These are phyloP conservation scores for Myriosclerotinia curreyana DNA, from an alignment of 2,329 filamentous ascomycete genomes.

Conservation along the genomic window DNA sequence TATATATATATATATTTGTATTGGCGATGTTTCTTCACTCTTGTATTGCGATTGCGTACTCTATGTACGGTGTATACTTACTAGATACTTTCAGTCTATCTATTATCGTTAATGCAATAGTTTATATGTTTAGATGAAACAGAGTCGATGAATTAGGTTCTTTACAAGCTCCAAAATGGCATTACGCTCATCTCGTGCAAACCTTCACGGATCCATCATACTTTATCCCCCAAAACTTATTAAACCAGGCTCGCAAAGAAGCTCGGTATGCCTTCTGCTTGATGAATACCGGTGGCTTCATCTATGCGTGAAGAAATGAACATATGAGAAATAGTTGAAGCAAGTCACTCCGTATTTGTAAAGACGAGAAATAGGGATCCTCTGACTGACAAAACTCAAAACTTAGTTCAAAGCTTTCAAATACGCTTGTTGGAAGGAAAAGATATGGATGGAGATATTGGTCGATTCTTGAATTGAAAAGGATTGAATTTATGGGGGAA, in stretches of 20 bases:
- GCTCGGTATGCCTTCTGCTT: neutral
- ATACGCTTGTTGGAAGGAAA: neutral
- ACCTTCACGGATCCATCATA: neutral
- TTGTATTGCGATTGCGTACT: too few species aligned
- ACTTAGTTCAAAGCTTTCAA: neutral
- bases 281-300: conserved; percentile 2
- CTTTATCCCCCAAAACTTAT: neutral
- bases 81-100: too few species aligned
- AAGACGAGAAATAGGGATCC: neutral
- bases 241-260: neutral
- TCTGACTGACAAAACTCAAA: neutral
- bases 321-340: neutral
- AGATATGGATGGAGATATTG: neutral
- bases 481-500: conserved; percentile 8
- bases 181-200: too few species aligned
- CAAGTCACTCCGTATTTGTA: conserved; percentile 1
- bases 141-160: too few species aligned
- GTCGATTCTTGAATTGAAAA: neutral
- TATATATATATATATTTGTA: too few species aligned
- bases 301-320: neutral
- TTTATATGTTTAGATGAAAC: too few species aligned
- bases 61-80: too few species aligned
- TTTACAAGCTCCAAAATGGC: too few species aligned
- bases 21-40: too few species aligned
- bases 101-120: too few species aligned